A percentile compares a stretch with the other conserved stretches of the same genome.
These are phyloP conservation scores for Boehmeria nivea DNA, from an alignment of 306 rosid species.

Conservation along the genomic window DNA sequence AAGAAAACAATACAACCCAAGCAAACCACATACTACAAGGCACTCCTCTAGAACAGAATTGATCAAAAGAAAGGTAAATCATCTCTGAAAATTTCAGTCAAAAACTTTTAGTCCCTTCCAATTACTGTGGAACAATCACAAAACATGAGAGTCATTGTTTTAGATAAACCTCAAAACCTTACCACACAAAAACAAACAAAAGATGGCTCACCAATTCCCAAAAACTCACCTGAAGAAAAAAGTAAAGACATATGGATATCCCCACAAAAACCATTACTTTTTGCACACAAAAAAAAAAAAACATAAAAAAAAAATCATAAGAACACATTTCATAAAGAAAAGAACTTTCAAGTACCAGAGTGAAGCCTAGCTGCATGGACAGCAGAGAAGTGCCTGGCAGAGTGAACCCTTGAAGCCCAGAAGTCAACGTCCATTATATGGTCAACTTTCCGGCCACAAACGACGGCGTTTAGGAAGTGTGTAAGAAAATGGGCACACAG, in stretches of 20 bases:
- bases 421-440: constrained; percentile 65
- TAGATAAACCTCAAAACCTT: neutral
- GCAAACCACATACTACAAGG: too few relatives aligned
- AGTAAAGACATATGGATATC: too few relatives aligned
- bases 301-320: neutral
- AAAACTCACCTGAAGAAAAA: neutral
- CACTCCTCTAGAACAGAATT: too few relatives aligned
- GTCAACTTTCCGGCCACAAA: constrained; percentile 17
- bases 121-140: too few relatives aligned
- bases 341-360: constrained; percentile 42
- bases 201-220: too few relatives aligned
- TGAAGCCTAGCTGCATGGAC: constrained; percentile 56
- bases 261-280: too few relatives aligned
- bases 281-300: neutral
- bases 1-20: too few relatives aligned
- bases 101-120: too few relatives aligned
- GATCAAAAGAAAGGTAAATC: too few relatives aligned
- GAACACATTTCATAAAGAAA: too few relatives aligned
- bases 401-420: constrained; percentile 53
- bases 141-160: neutral
- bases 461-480: neutral
- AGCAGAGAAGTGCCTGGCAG: constrained; percentile 54
- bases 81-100: too few relatives aligned
- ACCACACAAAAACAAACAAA: neutral
- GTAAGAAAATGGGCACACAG: neutral